Evolutionary conservation across 495 filamentous ascomycete genomes (phyloP), one percentile per base, ranked within the genome.

Genomic region (Aspergillus sclerotioniger): DNA sequence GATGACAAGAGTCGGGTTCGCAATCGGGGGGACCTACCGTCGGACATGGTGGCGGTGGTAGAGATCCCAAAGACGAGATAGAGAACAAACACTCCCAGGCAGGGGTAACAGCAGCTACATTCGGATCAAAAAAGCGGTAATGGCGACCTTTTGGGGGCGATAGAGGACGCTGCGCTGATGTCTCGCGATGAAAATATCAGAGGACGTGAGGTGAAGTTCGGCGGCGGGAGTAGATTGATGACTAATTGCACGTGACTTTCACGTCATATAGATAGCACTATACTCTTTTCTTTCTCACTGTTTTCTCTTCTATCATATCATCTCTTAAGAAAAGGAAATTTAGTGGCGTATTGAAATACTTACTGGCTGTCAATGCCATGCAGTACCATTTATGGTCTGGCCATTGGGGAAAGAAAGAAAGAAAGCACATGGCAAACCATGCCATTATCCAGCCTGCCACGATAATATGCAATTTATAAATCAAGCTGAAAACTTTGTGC

Each of bases 41-140:
- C 83, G 74, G 83, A 85, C 83, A 86, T 86, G 61, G 59, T 76
- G 69, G 65, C 57, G 46, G 56, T 8, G 32, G 56, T 59, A 19
- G 49, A 49, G 59, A 62, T 61, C 55, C 54, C 60, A 52, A 59
- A 59, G 61, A 65, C 65, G 62, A 62, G 57, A 65, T 52, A 58
- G 37, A 63, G 58, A 66, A 61, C 62, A 53, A 57, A 60, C 64
- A 65, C 70, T 73, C 64, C 65, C 67, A 62, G 65, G 43, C 54
- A 63, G 53, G 48, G 57, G 59, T 71, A 67, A 63, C 69, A 63
- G 63, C 54, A 70, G 63, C 71, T 77, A 75, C 75, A 77, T 77
- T 57, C 74, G 74, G 73, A 68, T 72, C 51, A 43, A 49, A 60
- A 50, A 68, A 68, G 70, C 61, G 62, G 61, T 37, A 65, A 71